These are phyloP conservation scores for Cyclotella choctawhatcheeana DNA, from an alignment of 108 stramenopile genomes.

Conservation along the genomic window DNA sequence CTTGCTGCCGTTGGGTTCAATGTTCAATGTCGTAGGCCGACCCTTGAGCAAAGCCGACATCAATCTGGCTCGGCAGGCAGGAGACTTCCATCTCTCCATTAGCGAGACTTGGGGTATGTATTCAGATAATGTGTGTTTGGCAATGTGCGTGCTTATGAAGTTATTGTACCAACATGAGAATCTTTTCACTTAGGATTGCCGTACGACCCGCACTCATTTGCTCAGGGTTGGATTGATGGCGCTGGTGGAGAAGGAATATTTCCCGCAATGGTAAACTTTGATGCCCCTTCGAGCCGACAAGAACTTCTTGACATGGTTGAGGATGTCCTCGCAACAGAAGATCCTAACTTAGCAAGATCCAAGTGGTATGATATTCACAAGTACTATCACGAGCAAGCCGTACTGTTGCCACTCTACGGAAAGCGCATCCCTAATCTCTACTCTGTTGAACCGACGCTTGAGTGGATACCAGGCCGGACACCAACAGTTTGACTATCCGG, in stretches of 20 bases:
- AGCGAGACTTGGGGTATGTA: constrained; percentile 68
- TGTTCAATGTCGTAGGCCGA: constrained; percentile 22
- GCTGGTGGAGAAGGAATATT: constrained; percentile 2
- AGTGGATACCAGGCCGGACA: constrained; percentile 50
- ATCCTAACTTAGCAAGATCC: not conserved
- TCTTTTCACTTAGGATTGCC: no score
- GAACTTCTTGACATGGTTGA: constrained; percentile 1
- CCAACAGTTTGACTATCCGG: constrained; percentile 71
- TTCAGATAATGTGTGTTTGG: no score
- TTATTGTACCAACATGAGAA: no score
- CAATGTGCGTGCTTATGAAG: no score
- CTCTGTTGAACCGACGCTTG: constrained; percentile 59
- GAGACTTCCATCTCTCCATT: constrained; percentile 60
- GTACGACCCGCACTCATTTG: constrained; percentile 63
- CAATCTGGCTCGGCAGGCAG: constrained; percentile 48
- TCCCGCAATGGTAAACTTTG: not conserved
- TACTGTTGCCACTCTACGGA: constrained; percentile 59
- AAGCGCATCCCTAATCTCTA: constrained; percentile 54
- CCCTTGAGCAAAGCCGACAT: constrained; percentile 44
- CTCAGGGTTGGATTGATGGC: constrained; percentile 48
- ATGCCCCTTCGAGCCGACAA: not conserved
- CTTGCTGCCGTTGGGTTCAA: constrained; percentile 40
- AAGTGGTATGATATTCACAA: constrained; percentile 54
- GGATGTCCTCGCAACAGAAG: constrained; percentile 32
- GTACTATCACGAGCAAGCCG: constrained; percentile 51